Conservation (phyloP, 345 rosid genomes). For the Salix dunnii region DNA sequence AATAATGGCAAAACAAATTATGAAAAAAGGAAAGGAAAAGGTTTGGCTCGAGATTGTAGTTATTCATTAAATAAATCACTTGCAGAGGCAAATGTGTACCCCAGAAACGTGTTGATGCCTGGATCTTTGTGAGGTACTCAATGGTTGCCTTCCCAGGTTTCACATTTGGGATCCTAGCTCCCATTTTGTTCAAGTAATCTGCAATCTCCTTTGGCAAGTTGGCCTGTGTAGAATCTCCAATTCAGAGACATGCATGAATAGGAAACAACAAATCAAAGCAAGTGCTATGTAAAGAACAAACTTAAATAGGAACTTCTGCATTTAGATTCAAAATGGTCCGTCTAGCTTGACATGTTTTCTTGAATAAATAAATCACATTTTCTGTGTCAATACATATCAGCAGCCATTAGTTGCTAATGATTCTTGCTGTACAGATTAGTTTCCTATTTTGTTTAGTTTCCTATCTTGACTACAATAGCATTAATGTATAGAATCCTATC, state of each 20-base stretch:
- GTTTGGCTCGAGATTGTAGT: constrained; percentile 2
- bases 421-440: too few species aligned
- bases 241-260: constrained; percentile 9
- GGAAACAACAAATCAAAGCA: neutral
- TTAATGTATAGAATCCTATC: too few species aligned
- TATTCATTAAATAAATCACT: neutral
- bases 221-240: constrained; percentile 47
- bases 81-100: constrained; percentile 39
- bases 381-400: too few species aligned
- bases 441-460: too few species aligned
- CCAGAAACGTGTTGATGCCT: constrained; percentile 98
- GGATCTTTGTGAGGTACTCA: constrained; percentile 74
- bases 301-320: neutral
- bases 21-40: neutral
- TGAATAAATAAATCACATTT: neutral
- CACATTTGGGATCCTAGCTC: constrained; percentile 90
- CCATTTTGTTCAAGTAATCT: constrained; percentile 93
- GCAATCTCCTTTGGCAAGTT: constrained; percentile 97
- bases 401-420: too few species aligned
- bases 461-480: too few species aligned
- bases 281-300: neutral
- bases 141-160: constrained; percentile 95
- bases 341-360: neutral
- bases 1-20: neutral
- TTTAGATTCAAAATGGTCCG: neutral